These are phyloP conservation scores for Linanthus parryae DNA, from an alignment of 148 eudicot species.

Conservation along the genomic window DNA sequence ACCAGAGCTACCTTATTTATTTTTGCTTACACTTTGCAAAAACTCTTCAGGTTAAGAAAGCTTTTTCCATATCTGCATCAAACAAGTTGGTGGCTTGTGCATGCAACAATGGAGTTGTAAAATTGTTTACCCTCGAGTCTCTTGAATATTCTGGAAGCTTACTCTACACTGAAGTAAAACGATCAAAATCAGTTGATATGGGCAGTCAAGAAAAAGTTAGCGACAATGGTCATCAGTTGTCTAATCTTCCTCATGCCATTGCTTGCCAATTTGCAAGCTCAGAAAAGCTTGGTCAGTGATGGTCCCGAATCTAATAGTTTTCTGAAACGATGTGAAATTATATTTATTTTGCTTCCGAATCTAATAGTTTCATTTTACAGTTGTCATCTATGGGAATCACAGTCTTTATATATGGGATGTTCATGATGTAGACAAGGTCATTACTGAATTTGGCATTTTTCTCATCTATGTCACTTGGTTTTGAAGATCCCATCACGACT, in stretches of 20 bases:
- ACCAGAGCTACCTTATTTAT: no score
- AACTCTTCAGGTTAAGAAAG: slow-evolving; percentile 41
- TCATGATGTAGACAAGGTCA: slow-evolving; percentile 38
- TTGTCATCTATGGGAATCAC: slow-evolving; percentile 48
- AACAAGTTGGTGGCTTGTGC: slow-evolving; percentile 53
- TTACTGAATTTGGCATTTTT: slow-evolving; percentile 9
- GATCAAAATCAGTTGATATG: slow-evolving; percentile 13
- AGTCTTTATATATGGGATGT: slow-evolving; percentile 55
- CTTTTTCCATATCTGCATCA: slow-evolving; percentile 44
- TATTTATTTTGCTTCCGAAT: not conserved
- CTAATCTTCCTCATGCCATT: slow-evolving; percentile 43
- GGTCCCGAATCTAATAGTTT: not conserved
- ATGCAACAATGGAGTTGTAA: slow-evolving; percentile 50
- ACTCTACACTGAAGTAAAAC: slow-evolving; percentile 23
- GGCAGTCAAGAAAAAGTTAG: slow-evolving; percentile 3
- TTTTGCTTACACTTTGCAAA: no score
- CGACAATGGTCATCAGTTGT: slow-evolving; percentile 13
- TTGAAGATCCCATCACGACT: not conserved
- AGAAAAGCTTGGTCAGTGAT: slow-evolving; percentile 46
- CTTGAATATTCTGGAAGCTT: slow-evolving; percentile 43
- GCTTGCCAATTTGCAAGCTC: slow-evolving; percentile 48
- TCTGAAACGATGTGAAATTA: no score
- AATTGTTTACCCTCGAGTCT: slow-evolving; percentile 25
- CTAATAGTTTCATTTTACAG: slow-evolving; percentile 25
- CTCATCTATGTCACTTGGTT: not conserved